phyloP scores from a whole-genome alignment of 257 asterid species.

The Jacaranda copaia region DNA sequence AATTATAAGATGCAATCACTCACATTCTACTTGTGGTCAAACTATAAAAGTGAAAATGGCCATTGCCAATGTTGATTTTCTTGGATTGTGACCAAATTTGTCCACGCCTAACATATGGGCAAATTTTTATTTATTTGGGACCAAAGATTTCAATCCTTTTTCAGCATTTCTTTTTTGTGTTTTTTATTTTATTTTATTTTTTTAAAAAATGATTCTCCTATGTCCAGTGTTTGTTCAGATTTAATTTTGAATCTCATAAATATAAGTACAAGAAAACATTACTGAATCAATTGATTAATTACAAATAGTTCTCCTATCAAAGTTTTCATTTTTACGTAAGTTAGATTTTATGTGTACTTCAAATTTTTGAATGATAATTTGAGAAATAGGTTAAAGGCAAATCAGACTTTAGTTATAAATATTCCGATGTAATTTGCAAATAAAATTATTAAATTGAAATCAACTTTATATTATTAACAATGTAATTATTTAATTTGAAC shows the following conservation, averaged over 20 bases:
- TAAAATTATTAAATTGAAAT: too few species aligned
- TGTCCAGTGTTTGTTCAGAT: too few species aligned
- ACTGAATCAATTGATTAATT: too few species aligned
- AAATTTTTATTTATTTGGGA: not conserved
- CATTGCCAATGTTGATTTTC: not conserved
- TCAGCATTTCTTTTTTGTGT: not conserved
- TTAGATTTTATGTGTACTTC: too few species aligned
- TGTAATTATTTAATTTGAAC: not conserved
- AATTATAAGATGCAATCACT: not conserved
- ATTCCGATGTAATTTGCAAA: not conserved
- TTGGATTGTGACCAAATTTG: not conserved
- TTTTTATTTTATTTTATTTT: not conserved
- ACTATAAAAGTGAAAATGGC: not conserved
- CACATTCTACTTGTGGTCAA: conserved; percentile 1
- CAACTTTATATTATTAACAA: too few species aligned
- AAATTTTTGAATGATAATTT: too few species aligned
- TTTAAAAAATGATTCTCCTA: not conserved
- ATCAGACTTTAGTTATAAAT: too few species aligned
- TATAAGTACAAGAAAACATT: too few species aligned
- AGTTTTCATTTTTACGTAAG: too few species aligned
- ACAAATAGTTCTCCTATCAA: too few species aligned
- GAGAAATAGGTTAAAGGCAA: too few species aligned
- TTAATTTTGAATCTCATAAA: too few species aligned
- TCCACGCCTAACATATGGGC: conserved; percentile 25
- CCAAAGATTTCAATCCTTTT: not conserved